Base-by-base conservation (phyloP, 176 grass and related monocot species). In the Triticum urartu region DNA sequence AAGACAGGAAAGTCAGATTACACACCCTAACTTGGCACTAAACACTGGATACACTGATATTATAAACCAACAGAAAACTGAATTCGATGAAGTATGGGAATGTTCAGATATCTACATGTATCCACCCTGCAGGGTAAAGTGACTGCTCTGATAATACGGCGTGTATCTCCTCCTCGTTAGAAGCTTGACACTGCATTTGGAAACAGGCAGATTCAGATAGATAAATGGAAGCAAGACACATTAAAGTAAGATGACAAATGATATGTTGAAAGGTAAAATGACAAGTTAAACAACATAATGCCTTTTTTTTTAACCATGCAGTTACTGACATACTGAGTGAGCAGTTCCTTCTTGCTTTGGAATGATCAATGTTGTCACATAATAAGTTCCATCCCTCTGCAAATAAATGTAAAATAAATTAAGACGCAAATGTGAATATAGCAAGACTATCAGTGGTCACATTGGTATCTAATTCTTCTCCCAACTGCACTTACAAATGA, bases 51-150 rank as follows among this genome's bases (percentile, higher is more conserved):
- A 47, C 38, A 63, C 20, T 34, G 45, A 20, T 10, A 80, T 50
- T 74, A 33, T 73, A 33, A 81, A 43, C 68, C 59, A 79, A 85
- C 15, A 64, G 9, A 71, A 38, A 68, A 67, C 35, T 15, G n/a
- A 85, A 68, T 5, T 40, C 17, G 5, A 25, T 26, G 25, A 81
- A 81, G 18, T 67, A 86, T 10, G 25, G 24, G 17, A 84, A 54
- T 73, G 52, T 60, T 61, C 67, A 70, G 80, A 68, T 84, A 85
- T 28, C 73, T 93, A 99, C 97, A 91, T 96, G 97, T 79, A 99
- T 99, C 97, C 97, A 99, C 68, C 97, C 97, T 58, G 88, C 92
- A 65, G 97, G 97, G 67, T 93, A 89, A 79, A 99, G 97, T 67
- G 97, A 99, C 20, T 93, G 92, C 83, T 90, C 92, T 38, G 88